phyloP scores from a whole-genome alignment of 2,329 filamentous ascomycete genomes.

The Bertia moriformis region DNA sequence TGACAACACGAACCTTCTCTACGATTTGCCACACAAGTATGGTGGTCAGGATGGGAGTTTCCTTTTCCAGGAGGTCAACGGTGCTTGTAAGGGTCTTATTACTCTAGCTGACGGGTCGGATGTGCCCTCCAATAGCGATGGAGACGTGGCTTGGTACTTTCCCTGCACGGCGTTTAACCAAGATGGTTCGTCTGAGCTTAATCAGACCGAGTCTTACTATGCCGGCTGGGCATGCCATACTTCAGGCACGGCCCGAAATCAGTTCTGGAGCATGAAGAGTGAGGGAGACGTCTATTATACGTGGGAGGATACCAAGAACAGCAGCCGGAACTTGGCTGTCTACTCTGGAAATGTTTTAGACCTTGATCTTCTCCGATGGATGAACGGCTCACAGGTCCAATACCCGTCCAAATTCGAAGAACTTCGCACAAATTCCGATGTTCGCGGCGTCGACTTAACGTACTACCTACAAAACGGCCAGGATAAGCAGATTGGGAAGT shows the following conservation, averaged over 20 bases:
- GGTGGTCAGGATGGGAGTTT: conserved; percentile 91
- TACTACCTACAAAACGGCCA: conserved; percentile 65
- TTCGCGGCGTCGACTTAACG: conserved; percentile 79
- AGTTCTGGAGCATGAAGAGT: conserved; percentile 60
- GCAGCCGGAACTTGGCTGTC: conserved; percentile 75
- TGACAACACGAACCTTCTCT: conserved; percentile 63
- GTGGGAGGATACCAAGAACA: conserved; percentile 87
- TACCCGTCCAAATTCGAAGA: conserved; percentile 68
- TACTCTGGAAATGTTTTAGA: conserved; percentile 92
- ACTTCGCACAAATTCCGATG: conserved; percentile 49
- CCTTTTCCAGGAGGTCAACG: conserved; percentile 96
- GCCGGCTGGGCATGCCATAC: conserved; percentile 84
- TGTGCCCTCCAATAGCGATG: conserved; percentile 60
- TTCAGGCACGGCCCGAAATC: conserved; percentile 45
- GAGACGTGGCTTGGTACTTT: conserved; percentile 89
- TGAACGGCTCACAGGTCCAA: conserved; percentile 66
- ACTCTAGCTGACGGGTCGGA: conserved; percentile 56
- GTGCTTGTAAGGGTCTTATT: conserved; percentile 84
- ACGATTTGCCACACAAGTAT: conserved; percentile 67
- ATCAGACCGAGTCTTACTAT: conserved; percentile 59
- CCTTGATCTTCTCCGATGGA: conserved; percentile 75
- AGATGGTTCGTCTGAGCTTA: conserved; percentile 70
- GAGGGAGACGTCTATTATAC: conserved; percentile 87
- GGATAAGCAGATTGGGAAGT: conserved; percentile 73
- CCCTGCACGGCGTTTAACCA: conserved; percentile 85